Conservation (phyloP, 352 stramenopile species). For the Chrysophaeum taylorii region DNA sequence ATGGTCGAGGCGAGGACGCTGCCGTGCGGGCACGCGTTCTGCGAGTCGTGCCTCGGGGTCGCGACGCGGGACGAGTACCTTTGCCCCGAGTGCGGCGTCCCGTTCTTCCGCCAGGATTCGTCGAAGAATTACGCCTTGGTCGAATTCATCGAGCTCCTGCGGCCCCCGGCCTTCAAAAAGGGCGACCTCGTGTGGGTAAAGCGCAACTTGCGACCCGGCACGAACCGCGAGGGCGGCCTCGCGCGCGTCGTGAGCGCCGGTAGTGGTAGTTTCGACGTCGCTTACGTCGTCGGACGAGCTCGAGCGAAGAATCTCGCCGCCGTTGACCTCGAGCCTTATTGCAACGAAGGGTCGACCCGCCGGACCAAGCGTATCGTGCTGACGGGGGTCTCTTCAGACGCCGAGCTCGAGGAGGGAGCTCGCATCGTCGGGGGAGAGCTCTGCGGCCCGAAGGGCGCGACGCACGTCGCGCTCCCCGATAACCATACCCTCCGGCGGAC, state of each 20-base stretch:
- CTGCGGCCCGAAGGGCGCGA: neutral
- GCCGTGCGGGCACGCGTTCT: neutral
- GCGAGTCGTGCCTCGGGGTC: neutral
- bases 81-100: neutral
- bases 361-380: neutral
- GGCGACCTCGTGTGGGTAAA: neutral
- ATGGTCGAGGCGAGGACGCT: neutral
- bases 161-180: neutral
- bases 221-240: constrained; percentile 3
- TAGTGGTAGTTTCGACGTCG: neutral
- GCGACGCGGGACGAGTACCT: neutral
- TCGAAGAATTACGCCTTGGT: neutral
- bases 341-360: neutral
- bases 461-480: neutral
- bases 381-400: neutral
- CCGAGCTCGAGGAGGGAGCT: neutral
- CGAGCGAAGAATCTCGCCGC: neutral
- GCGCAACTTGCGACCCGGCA: neutral
- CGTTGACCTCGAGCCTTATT: neutral
- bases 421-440: neutral
- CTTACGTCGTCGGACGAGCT: neutral
- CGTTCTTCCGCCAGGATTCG: neutral
- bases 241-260: neutral
- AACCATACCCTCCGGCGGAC: constrained; percentile 1
- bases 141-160: neutral